These are phyloP conservation scores for Aschersonia sp. DNA, from an alignment of 2,329 filamentous ascomycete species.

Conservation along the genomic window DNA sequence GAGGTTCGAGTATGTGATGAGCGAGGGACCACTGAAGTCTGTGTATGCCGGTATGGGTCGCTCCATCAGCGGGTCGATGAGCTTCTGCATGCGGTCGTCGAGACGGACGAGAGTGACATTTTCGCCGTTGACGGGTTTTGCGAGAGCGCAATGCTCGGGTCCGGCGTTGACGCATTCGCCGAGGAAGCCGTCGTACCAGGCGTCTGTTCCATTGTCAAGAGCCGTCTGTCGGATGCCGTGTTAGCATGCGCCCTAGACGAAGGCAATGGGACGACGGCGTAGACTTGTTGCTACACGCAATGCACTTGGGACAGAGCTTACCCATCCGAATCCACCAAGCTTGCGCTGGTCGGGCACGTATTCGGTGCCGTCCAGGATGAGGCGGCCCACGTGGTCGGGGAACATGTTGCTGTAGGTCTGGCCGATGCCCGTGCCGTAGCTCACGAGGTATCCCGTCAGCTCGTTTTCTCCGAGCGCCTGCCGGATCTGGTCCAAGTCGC, in stretches of 20 bases:
- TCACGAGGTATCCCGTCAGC: conserved; percentile 33
- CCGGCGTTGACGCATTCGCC: conserved; percentile 34
- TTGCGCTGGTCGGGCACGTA: conserved; percentile 30
- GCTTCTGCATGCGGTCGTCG: conserved; percentile 20
- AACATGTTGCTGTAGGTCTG: conserved; percentile 38
- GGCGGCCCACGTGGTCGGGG: conserved; percentile 28
- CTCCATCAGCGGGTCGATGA: conserved; percentile 21
- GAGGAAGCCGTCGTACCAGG: conserved; percentile 34
- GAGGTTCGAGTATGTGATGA: conserved; percentile 30
- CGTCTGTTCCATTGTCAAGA: conserved; percentile 32
- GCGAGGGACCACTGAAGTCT: conserved; percentile 21
- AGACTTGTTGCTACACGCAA: background rate
- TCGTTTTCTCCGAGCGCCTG: conserved; percentile 28
- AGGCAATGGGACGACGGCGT: background rate
- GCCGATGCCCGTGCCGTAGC: conserved; percentile 37
- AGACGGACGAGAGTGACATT: conserved; percentile 20
- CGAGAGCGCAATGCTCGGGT: conserved; percentile 28
- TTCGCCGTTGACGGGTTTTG: conserved; percentile 12
- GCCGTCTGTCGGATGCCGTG: conserved; percentile 14
- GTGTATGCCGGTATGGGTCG: conserved; percentile 25
- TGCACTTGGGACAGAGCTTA: background rate
- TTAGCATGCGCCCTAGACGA: background rate
- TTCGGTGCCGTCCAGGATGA: conserved; percentile 35
- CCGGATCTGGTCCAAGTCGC: conserved; percentile 34
- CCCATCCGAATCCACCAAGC: conserved; percentile 29